Conservation (phyloP, 352 stramenopile species). For the Globisporangium emineosum region DNA sequence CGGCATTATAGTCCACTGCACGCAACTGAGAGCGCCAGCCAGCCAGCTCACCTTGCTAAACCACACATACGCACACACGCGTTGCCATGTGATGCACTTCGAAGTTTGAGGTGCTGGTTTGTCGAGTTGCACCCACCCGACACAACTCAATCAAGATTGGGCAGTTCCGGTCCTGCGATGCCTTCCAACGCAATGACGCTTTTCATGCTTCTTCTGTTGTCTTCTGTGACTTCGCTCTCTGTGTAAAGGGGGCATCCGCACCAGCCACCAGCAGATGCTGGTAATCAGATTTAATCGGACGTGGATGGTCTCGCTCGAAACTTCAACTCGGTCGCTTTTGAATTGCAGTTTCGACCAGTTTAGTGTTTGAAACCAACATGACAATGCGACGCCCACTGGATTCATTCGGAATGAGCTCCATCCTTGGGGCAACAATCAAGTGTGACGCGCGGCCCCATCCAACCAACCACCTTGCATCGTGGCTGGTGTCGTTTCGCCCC, state of each 20-base stretch:
- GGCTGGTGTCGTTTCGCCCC: not conserved
- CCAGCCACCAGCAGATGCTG: not conserved
- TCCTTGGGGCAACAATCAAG: constrained; percentile 1
- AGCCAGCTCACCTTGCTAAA: not conserved
- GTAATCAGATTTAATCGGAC: not conserved
- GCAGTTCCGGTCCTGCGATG: no score
- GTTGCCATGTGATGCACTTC: not conserved
- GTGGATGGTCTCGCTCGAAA: not conserved
- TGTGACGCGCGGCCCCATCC: not conserved
- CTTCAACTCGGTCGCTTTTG: not conserved
- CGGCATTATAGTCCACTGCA: not conserved
- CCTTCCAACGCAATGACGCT: no score
- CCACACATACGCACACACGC: not conserved
- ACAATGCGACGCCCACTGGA: not conserved
- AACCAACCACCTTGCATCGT: not conserved
- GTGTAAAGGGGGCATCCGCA: not conserved
- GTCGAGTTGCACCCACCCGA: no score
- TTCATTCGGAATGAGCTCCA: no score
- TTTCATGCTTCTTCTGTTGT: no score
- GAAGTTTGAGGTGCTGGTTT: no score
- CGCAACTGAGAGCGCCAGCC: not conserved
- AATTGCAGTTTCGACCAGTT: not conserved
- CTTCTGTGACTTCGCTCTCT: not conserved
- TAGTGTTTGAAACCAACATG: not conserved
- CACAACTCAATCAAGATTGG: no score